These are phyloP conservation scores for Zasmidium cellare DNA, from an alignment of 2,329 filamentous ascomycete genomes.

Conservation along the genomic window DNA sequence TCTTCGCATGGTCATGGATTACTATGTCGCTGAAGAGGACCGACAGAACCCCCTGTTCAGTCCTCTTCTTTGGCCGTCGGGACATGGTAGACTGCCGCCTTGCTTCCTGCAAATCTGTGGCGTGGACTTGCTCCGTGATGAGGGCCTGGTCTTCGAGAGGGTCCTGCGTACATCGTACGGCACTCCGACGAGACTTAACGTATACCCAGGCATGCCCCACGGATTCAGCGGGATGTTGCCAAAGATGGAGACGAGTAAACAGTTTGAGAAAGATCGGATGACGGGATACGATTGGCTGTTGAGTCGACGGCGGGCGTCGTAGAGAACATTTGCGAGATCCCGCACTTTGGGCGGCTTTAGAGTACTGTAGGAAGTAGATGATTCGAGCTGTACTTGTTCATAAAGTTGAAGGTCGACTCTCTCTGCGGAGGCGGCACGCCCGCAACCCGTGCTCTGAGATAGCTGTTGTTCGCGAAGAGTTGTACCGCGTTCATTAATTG, in stretches of 20 bases:
- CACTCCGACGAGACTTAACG: constrained; percentile 44
- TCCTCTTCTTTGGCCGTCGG: not conserved
- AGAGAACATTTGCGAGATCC: not conserved
- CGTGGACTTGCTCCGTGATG: constrained; percentile 52
- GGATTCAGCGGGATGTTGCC: not conserved
- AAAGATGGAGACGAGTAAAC: not conserved
- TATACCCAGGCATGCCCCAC: not conserved
- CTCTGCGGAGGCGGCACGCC: too few species aligned
- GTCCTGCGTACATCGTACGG: constrained; percentile 41
- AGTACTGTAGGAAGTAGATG: too few species aligned
- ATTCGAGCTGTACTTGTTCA: too few species aligned
- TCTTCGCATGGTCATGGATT: not conserved
- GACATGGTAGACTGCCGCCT: constrained; percentile 32
- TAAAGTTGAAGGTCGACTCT: too few species aligned
- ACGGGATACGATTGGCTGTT: not conserved
- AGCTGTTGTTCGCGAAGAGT: too few species aligned
- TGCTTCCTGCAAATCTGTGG: constrained; percentile 53
- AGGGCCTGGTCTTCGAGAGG: constrained; percentile 52
- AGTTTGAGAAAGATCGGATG: not conserved
- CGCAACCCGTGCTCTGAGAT: too few species aligned
- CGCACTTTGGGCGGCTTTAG: too few species aligned
- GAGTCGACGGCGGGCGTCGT: not conserved
- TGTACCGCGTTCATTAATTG: too few species aligned
- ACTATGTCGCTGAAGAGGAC: not conserved
- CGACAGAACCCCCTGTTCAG: not conserved